Evolutionary conservation across 306 rosid species (phyloP), one percentile per base, ranked within the genome.

Genomic region (Pterocarpus macrocarpus): DNA sequence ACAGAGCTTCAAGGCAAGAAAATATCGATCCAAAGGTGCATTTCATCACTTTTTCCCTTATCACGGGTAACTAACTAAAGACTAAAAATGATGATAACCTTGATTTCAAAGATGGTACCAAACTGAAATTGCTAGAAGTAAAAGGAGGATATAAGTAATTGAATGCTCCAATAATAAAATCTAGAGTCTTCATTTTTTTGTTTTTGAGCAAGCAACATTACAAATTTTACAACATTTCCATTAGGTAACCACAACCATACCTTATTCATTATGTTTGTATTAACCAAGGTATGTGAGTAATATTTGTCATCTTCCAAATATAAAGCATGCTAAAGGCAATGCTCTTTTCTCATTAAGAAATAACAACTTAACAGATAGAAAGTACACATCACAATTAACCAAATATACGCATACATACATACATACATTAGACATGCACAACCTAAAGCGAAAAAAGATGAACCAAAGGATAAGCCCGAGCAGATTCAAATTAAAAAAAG

Each of bases 281-380:
- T 30, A 71, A 65, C 65, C 61, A 83, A 56, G 64, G 64, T 73
- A 30, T 13, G 63, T 69, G 71, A 33, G 76, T 70, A 71, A 41
- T 32, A 74, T 13, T 72, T 53, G 11, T 36, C 47, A 59, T 57
- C 68, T 75, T 86, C 84, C 71, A 10, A 17, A 76, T 66, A 76
- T 61, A 85, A 55, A 75, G 52, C 74, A 85, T 67, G 80, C 44
- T 71, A 49, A 62, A 64, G 77, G n/a, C 73, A 64, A 71, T 50
- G 50, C 66, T 74, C 41, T 56, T 66, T 17, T 73, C 5, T 47
- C 44, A 47, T 72, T 59, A 84, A 76, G 74, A 77, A 22, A 84
- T 33, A 83, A 72, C 55, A 43, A 76, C 65, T 73, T 49, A 74
- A 83, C 70, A 44, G 73, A 80, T 32, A 73, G 28, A 22, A 22